Base-by-base conservation (phyloP, 1,284 basidiomycete species). In the Cryptococcus sp. region DNA sequence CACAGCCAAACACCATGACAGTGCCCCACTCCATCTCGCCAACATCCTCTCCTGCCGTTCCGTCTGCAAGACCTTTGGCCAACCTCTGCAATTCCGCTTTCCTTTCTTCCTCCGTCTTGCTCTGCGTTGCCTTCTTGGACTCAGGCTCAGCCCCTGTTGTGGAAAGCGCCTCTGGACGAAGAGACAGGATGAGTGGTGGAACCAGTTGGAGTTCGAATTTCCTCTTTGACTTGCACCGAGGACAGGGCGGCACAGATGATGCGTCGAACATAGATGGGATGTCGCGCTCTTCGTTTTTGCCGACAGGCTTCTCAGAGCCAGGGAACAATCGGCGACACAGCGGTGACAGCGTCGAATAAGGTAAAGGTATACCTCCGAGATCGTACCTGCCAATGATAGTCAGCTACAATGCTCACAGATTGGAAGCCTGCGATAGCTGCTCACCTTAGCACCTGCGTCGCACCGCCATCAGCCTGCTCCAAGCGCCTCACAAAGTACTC, bases 11-110 rank as follows among this genome's bases (percentile, higher is more conserved):
- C 7, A 79, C 73, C 59, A 77, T 62, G 19, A 79, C 62, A 17
- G 62, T 77, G 1, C 79, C 79, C 79, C 79, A 80, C 54, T 80
- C 78, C 79, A 80, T 80, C 57, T 70, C 75, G 15, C 61, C 69
- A 20, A 64, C 69, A 15, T 55, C 66, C 11, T 60, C 66, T 11
- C 58, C 58, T 41, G 58, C 64, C 41, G 57, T 61, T 39, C 64
- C 59, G 19, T 66, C 63, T 11, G 52, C 62, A 30, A 60, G 47
- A 4, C 62, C 64, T 15, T 58, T 60, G 7, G 73, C 72, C 19
- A 75, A 53, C 35, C 65, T 61, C 17, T 63, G 59, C 46, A 76
- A 56, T 64, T 78, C 74, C 50, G 69, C 69, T 57, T 65, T 70
- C 53, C 75, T 59, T 61, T 78, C 72, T 27, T 67, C 73, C 60